Evolutionary conservation across 805 yeast genomes (phyloP).

Genomic region (Diddensiella transvaalensis): DNA sequence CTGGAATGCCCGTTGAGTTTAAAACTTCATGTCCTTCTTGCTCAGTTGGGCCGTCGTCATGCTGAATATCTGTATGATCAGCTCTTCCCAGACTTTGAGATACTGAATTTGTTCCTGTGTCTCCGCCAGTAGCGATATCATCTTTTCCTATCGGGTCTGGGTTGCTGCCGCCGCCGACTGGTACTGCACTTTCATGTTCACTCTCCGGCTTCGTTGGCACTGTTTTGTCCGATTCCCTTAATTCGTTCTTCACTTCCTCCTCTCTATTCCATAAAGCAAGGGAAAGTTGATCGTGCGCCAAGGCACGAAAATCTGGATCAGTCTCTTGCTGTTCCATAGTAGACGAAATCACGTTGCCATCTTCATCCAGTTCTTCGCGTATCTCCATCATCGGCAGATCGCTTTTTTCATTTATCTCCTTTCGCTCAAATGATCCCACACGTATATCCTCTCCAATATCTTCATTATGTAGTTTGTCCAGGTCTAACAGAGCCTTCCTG

Average conservation of each 20-base stretch:
- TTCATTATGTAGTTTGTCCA: constrained; percentile 6
- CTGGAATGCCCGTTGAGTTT: constrained; percentile 5
- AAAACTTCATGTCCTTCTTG: neutral
- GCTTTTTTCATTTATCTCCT: constrained; percentile 40
- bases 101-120: no score
- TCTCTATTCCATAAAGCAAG: constrained; percentile 12
- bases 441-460: constrained; percentile 25
- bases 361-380: constrained; percentile 77
- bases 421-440: constrained; percentile 33
- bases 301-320: constrained; percentile 25
- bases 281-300: constrained; percentile 26
- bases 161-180: neutral
- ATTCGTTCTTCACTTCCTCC: neutral
- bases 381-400: constrained; percentile 72
- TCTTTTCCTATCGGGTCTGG: neutral
- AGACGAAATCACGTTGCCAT: constrained; percentile 61
- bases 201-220: no score
- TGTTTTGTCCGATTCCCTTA: neutral
- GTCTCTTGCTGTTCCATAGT: constrained; percentile 40
- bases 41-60: no score
- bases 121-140: neutral
- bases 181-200: neutral
- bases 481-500: constrained; percentile 12
- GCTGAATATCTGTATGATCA: no score
- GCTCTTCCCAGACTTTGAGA: no score